Evolutionary conservation across 2,329 filamentous ascomycete species (phyloP).

Genomic region (Dissoconium aciculare): DNA sequence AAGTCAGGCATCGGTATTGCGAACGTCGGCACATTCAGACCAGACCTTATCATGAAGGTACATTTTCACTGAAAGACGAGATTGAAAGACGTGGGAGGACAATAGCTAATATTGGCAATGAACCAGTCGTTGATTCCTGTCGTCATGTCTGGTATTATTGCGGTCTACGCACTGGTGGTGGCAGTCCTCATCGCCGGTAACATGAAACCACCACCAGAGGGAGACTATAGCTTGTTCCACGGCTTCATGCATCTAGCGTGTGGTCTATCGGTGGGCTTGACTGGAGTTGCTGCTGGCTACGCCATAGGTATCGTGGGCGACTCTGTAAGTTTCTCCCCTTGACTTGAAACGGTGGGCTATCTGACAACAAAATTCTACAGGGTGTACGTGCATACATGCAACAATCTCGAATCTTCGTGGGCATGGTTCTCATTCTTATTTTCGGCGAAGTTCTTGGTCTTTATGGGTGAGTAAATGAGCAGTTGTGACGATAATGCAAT

Average conservation of each 20-base stretch:
- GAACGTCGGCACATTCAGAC: conserved; percentile 69
- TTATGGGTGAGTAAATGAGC: conserved; percentile 58
- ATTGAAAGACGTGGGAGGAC: conserved; percentile 3
- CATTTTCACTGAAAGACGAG: conserved; percentile 8
- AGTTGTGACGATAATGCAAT: background rate
- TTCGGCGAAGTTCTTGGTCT: conserved; percentile 95
- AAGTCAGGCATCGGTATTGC: conserved; percentile 82
- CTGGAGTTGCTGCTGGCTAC: conserved; percentile 87
- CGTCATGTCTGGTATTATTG: conserved; percentile 98
- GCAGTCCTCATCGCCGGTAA: conserved; percentile 90
- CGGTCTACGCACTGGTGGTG: conserved; percentile 93
- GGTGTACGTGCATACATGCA: conserved; percentile 90
- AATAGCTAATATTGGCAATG: conserved; percentile 15
- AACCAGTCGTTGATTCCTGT: conserved; percentile 65
- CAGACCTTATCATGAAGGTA: conserved; percentile 86
- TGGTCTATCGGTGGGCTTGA: conserved; percentile 79
- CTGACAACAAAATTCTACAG: conserved; percentile 20
- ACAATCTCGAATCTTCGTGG: conserved; percentile 89
- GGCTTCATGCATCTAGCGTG: conserved; percentile 90
- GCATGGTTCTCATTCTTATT: conserved; percentile 97
- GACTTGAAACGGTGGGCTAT: background rate
- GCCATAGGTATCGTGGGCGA: conserved; percentile 94
- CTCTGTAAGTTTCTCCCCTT: conserved; percentile 39
- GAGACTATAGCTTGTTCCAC: conserved; percentile 71
- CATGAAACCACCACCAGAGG: conserved; percentile 53